phyloP scores from a whole-genome alignment of 1,284 basidiomycete species.

The Ustilago bromivora region DNA sequence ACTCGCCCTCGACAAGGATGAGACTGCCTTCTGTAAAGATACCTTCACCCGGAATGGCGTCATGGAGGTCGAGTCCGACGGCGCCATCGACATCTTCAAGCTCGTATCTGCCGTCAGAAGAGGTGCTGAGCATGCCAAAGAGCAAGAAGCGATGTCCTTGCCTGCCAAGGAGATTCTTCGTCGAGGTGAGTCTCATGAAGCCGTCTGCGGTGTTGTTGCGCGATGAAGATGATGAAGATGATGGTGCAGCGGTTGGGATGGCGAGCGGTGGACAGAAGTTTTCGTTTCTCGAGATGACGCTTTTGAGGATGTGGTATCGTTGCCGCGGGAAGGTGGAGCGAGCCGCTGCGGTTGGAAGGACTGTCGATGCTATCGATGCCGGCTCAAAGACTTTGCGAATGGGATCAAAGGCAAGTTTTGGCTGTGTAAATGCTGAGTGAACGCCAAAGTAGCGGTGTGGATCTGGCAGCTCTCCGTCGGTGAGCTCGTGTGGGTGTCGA shows the following conservation, averaged over 20 bases:
- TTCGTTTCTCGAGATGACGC: conserved; percentile 65
- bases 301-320: conserved; percentile 59
- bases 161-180: conserved; percentile 93
- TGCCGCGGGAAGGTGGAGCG: conserved; percentile 53
- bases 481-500: conserved; percentile 47
- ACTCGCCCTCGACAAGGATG: conserved; percentile 94
- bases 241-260: conserved; percentile 16
- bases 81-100: conserved; percentile 93
- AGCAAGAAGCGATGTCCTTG: conserved; percentile 90
- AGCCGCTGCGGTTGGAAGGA: conserved; percentile 54
- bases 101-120: conserved; percentile 88
- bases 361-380: conserved; percentile 18
- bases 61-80: conserved; percentile 88
- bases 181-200: conserved; percentile 81
- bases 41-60: conserved; percentile 88
- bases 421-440: conserved; percentile 93
- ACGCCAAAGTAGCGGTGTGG: conserved; percentile 86
- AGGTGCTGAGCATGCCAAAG: conserved; percentile 90
- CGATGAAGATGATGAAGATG: conserved; percentile 14
- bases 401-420: conserved; percentile 86
- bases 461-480: conserved; percentile 77
- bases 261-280: conserved; percentile 67
- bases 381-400: conserved; percentile 84
- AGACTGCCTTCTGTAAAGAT: conserved; percentile 96
- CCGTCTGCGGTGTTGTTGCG: conserved; percentile 29